A percentile compares a stretch with the other conserved stretches of the same genome.
These are phyloP conservation scores for Cryptosporidium felis DNA, from an alignment of 169 alveolate species.

Conservation along the genomic window DNA sequence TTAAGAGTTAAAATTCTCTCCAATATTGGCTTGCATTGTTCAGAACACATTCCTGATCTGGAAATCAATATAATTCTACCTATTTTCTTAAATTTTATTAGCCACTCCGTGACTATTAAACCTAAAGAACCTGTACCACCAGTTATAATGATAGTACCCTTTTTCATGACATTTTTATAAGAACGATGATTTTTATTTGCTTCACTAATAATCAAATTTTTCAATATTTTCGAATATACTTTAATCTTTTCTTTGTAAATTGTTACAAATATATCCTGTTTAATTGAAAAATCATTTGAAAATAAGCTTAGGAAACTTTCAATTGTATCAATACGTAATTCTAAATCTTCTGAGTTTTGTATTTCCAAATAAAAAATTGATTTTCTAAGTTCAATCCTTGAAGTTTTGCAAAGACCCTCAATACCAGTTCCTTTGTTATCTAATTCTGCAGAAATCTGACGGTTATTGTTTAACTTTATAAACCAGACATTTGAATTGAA, in stretches of 20 bases:
- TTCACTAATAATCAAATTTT: neutral
- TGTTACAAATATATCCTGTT: neutral
- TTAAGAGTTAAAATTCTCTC: neutral
- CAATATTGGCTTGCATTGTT: neutral
- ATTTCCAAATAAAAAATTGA: neutral
- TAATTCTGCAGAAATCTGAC: neutral
- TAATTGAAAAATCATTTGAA: neutral
- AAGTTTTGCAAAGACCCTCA: constrained; percentile 32
- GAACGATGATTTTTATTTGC: neutral
- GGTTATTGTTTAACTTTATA: neutral
- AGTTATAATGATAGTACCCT: constrained; percentile 37
- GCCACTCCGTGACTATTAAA: constrained; percentile 75
- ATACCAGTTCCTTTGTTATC: constrained; percentile 15
- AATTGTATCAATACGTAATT: neutral
- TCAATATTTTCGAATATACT: neutral
- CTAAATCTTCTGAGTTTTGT: neutral
- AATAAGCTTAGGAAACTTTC: neutral
- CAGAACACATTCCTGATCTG: constrained; percentile 54
- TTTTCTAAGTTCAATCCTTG: constrained; percentile 50
- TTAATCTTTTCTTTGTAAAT: neutral
- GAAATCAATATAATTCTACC: constrained; percentile 24
- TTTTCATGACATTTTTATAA: neutral
- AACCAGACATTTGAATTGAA: constrained; percentile 18
- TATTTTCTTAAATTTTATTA: constrained; percentile 10
- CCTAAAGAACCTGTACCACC: constrained; percentile 80